These are phyloP conservation scores for Neurospora sp. DNA, from an alignment of 2,329 filamentous ascomycete species.

Conservation along the genomic window DNA sequence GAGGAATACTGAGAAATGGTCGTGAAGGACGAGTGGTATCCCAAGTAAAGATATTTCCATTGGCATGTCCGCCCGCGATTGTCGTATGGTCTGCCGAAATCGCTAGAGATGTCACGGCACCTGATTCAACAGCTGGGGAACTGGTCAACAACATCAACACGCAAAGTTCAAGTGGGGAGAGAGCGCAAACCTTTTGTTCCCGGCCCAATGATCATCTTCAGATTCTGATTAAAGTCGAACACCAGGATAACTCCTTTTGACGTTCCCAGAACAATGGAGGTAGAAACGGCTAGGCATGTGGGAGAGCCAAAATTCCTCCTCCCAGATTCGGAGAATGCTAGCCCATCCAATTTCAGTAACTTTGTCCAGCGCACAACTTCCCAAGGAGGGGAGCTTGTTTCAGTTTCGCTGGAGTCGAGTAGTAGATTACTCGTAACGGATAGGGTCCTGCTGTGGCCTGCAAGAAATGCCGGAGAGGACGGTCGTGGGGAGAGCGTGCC, in stretches of 20 bases:
- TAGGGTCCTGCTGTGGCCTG: conserved; percentile 68
- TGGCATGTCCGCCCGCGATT: conserved; percentile 79
- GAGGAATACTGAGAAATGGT: conserved; percentile 80
- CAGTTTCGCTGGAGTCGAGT: conserved; percentile 51
- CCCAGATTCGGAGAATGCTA: conserved; percentile 86
- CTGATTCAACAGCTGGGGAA: conserved; percentile 70
- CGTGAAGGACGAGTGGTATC: conserved; percentile 73
- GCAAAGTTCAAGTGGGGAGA: background rate
- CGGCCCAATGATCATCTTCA: conserved; percentile 88
- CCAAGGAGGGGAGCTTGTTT: conserved; percentile 76
- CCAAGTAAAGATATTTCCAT: conserved; percentile 94
- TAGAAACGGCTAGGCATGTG: conserved; percentile 81
- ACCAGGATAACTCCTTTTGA: conserved; percentile 89
- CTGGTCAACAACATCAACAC: conserved; percentile 21
- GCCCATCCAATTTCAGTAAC: conserved; percentile 75
- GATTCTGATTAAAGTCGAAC: conserved; percentile 93
- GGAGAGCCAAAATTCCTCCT: conserved; percentile 87
- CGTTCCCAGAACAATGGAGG: conserved; percentile 81
- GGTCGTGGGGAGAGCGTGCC: conserved; percentile 52
- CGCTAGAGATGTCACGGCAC: conserved; percentile 75
- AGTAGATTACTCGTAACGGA: conserved; percentile 65
- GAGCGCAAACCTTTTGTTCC: conserved; percentile 68
- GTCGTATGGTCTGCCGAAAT: conserved; percentile 92
- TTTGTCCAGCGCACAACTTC: conserved; percentile 96
- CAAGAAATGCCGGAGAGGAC: conserved; percentile 67